Base-by-base conservation (phyloP, 345 rosid species). In the Euclidium syriacum region DNA sequence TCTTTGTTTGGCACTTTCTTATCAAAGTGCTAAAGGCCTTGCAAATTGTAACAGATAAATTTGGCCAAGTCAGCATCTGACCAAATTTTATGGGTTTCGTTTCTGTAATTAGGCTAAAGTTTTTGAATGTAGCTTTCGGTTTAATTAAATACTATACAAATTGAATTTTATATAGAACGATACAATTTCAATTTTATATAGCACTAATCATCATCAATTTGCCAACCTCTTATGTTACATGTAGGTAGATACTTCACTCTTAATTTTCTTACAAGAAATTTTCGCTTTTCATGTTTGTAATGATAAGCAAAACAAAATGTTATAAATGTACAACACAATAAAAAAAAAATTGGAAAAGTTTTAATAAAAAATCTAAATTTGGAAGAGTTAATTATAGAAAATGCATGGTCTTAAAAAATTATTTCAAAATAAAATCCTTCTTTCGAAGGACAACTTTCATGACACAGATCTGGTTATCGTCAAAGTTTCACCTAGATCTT, bases 121-220 rank as follows among this genome's bases (percentile, higher is more conserved):
- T 64, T 18, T 36, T 17, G 16, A n/a, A 14, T 17, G 48, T 17
- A 38, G 26, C 58, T 62, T 49, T 62, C 62, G 26, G 36, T 53
- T 32, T 16, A 17, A 8, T 23, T 23, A 64, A 23, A 30, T 51
- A 63, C 9, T 10, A 25, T 18, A 27, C 15, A 22, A 33, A 29
- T 54, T 65, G 26, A 9, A 1, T 11, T 54, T 62, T 34, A 54
- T 10, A 15, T 14, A 20, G 12, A 65, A 54, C 15, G n/a, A n/a
- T n/a, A 27, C 15, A 6, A 33, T 41, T 54, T 65, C 35, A 9
- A 1, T 11, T 54, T 62, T 34, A 54, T 10, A 15, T 14, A 20
- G 12, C 54, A 54, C 15, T 20, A 24, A 53, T 65, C 46, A 65
- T 65, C 46, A 65, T 43, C 53, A 65, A 65, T 7, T 54, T 65